Percentiles rank a stretch among this genome's conserved stretches.
Conservation (phyloP, 2,329 filamentous ascomycete genomes). For the Colletotrichum godetiae region DNA sequence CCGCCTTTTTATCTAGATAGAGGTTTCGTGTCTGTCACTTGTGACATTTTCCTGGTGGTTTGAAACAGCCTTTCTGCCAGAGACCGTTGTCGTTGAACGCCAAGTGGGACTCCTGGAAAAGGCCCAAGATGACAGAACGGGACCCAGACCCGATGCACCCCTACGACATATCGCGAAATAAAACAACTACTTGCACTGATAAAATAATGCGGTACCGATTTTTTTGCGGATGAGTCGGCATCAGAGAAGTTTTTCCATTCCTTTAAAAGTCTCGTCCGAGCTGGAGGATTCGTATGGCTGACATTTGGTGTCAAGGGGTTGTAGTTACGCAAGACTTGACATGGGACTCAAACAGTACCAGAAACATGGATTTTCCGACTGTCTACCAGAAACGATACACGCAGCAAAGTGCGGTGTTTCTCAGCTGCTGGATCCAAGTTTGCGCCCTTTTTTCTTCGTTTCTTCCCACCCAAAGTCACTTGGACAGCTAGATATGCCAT, state of each 20-base stretch:
- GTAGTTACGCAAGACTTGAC: not conserved
- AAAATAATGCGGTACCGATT: not conserved
- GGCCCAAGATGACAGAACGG: not conserved
- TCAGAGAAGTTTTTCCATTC: not conserved
- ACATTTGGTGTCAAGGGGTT: not conserved
- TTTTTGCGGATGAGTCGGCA: not conserved
- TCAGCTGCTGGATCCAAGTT: not conserved
- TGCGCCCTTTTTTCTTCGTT: not conserved
- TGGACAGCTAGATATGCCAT: not conserved
- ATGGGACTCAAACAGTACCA: slow-evolving; percentile 15
- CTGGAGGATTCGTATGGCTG: not conserved
- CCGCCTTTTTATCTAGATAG: slow-evolving; percentile 17
- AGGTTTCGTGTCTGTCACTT: slow-evolving; percentile 28
- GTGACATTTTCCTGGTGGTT: slow-evolving; percentile 19
- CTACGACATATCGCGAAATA: not conserved
- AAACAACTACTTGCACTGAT: not conserved
- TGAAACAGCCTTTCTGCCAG: slow-evolving; percentile 23
- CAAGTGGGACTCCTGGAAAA: slow-evolving; percentile 28
- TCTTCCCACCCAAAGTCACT: not conserved
- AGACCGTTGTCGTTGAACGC: slow-evolving; percentile 21
- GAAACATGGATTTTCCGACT: slow-evolving; percentile 9
- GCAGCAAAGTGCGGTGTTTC: not conserved
- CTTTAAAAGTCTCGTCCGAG: not conserved
- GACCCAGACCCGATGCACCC: not conserved
- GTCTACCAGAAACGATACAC: slow-evolving; percentile 3